These are phyloP conservation scores for Boletellus ananas DNA, from an alignment of 768 basidiomycete genomes.

Conservation along the genomic window DNA sequence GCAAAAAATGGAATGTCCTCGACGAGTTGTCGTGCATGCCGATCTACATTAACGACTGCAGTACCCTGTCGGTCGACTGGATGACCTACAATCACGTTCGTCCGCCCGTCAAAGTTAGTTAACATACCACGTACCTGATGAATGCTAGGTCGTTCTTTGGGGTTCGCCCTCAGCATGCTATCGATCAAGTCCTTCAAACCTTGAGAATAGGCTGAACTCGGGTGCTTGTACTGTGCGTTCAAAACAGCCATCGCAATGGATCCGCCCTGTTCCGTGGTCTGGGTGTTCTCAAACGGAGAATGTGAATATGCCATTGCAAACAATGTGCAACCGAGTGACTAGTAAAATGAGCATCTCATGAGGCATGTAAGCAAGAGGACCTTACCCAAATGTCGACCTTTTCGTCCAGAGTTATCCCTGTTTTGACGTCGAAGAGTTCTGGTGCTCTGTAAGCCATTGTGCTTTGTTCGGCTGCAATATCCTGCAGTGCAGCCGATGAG, in stretches of 20 bases:
- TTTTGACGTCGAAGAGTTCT: conserved; percentile 96
- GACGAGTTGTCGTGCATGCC: neutral
- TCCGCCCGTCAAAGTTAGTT: neutral
- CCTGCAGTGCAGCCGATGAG: conserved; percentile 40
- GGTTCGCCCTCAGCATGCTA: conserved; percentile 78
- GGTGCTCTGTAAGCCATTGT: conserved; percentile 99
- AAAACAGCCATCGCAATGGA: conserved; percentile 98
- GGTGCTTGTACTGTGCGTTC: conserved; percentile 90
- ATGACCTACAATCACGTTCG: conserved; percentile 49
- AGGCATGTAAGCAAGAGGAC: neutral
- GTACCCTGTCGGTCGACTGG: conserved; percentile 56
- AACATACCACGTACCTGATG: conserved; percentile 55
- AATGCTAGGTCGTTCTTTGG: conserved; percentile 80
- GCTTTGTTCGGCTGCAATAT: conserved; percentile 95
- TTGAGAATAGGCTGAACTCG: conserved; percentile 80
- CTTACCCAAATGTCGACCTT: conserved; percentile 96
- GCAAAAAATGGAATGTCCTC: conserved; percentile 1
- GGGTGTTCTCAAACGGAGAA: conserved; percentile 92
- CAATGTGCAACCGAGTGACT: conserved; percentile 95
- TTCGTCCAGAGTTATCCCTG: conserved; percentile 80
- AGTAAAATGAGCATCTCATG: conserved; percentile 5
- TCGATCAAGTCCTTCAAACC: conserved; percentile 81
- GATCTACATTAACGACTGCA: conserved; percentile 52
- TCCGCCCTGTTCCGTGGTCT: conserved; percentile 90
- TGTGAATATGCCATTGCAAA: conserved; percentile 93